Base-by-base conservation (phyloP, 1,139 yeast genomes). In the Nakaseomyces glabratus region DNA sequence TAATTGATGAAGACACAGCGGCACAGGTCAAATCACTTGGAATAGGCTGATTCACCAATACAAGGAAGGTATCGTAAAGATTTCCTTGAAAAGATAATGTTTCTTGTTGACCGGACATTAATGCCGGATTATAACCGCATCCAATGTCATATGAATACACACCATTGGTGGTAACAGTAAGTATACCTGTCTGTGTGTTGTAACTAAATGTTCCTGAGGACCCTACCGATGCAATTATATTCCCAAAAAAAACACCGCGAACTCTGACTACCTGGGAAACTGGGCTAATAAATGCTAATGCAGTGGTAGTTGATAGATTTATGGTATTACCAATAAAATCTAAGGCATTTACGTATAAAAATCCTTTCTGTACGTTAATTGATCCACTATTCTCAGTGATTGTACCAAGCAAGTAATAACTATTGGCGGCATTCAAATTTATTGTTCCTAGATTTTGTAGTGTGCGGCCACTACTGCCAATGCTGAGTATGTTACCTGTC, bases 161-260 rank as follows among this genome's bases (percentile, higher is more conserved):
- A 8, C 28, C 28, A 10, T 12, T 14, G 4, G 28, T 24, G 4
- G 28, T 24, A 2, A 24, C 28, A 14, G 28, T 24, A 7, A 24
- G 12, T 4, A 24, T 24, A 14, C 28, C 28, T 10, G 28, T 24
- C 4, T 10, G 4, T 2, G 6, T 6, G 12, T 24, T 20, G 16
- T 24, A 24, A 9, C 12, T 15, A 16, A 14, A 24, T 5, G 2
- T 4, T 1, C 18, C 28, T 4, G 8, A 18, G 9, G 12, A 4
- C 7, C 28, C 28, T n/a, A n/a, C n/a, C n/a, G n/a, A n/a, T n/a
- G n/a, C n/a, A n/a, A n/a, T n/a, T n/a, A n/a, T n/a, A n/a, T n/a
- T n/a, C n/a, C n/a, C n/a, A n/a, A n/a, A n/a, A n/a, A n/a, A n/a
- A n/a, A n/a, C n/a, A n/a, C n/a, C n/a, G n/a, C n/a, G n/a, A n/a